Percentiles rank a stretch among this genome's conserved stretches.
Conservation (phyloP, 805 yeast genomes). For the Hermanozyma aechmeae region DNA sequence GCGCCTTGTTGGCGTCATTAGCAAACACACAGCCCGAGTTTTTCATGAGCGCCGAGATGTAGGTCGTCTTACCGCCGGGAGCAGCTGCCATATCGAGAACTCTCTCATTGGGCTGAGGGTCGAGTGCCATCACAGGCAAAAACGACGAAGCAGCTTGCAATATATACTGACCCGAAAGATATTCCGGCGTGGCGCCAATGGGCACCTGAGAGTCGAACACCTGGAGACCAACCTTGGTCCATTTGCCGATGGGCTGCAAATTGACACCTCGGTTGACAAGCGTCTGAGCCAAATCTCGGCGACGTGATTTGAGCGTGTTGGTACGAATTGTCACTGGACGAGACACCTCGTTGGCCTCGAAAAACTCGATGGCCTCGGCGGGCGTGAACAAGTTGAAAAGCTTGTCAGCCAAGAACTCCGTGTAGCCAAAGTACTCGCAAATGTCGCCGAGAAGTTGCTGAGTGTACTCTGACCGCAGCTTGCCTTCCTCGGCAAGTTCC, state of each 20-base stretch:
- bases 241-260: slow-evolving; percentile 90
- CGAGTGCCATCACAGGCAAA: slow-evolving; percentile 94
- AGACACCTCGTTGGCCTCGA: slow-evolving; percentile 95
- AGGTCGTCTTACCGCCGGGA: slow-evolving; percentile 98
- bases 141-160: slow-evolving; percentile 98
- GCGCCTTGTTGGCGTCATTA: slow-evolving; percentile 91
- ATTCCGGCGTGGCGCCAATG: slow-evolving; percentile 98
- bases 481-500: slow-evolving; percentile 74
- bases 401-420: slow-evolving; percentile 87
- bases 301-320: slow-evolving; percentile 89
- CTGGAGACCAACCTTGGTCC: slow-evolving; percentile 98
- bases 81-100: slow-evolving; percentile 98
- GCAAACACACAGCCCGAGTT: slow-evolving; percentile 97
- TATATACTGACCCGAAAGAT: slow-evolving; percentile 94
- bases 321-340: slow-evolving; percentile 97
- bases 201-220: slow-evolving; percentile 99
- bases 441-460: slow-evolving; percentile 77
- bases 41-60: slow-evolving; percentile 91
- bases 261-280: slow-evolving; percentile 95
- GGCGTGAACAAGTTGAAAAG: slow-evolving; percentile 87
- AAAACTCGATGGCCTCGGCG: slow-evolving; percentile 94
- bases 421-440: slow-evolving; percentile 88
- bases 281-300: slow-evolving; percentile 92
- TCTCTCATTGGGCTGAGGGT: slow-evolving; percentile 95
- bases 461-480: slow-evolving; percentile 74